These are phyloP conservation scores for Corylus heterophylla DNA, from an alignment of 306 rosid genomes.

Conservation along the genomic window DNA sequence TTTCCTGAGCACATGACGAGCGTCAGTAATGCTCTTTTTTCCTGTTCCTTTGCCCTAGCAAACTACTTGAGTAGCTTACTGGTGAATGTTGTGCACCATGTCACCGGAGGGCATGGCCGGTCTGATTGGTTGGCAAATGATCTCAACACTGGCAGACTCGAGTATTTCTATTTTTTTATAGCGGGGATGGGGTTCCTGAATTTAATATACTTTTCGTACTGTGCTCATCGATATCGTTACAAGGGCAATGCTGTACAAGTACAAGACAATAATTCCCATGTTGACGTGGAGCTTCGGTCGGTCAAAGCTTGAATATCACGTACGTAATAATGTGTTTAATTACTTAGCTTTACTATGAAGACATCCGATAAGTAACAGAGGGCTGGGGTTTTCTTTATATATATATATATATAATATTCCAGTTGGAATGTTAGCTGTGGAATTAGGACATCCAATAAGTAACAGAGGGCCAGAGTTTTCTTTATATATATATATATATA, in stretches of 20 bases:
- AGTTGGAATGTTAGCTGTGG: background rate
- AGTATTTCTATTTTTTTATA: slow-evolving; percentile 60
- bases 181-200: slow-evolving; percentile 53
- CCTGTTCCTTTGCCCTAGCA: slow-evolving; percentile 53
- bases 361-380: too few species aligned
- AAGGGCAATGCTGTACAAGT: slow-evolving; percentile 29
- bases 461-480: too few species aligned
- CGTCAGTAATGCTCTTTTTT: slow-evolving; percentile 58
- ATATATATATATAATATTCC: background rate
- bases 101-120: slow-evolving; percentile 22
- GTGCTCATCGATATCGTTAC: slow-evolving; percentile 53
- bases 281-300: slow-evolving; percentile 42
- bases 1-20: slow-evolving; percentile 75
- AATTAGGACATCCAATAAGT: background rate
- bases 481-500: background rate
- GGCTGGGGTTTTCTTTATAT: background rate
- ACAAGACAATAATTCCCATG: slow-evolving; percentile 24
- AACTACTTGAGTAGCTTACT: slow-evolving; percentile 53
- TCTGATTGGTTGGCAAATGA: slow-evolving; percentile 72
- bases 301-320: slow-evolving; percentile 14
- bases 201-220: slow-evolving; percentile 47
- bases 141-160: slow-evolving; percentile 64
- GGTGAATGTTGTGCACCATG: slow-evolving; percentile 44
- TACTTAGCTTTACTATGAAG: background rate
- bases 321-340: background rate